Conservation (phyloP, 2,329 filamentous ascomycete species). For the Fusarium musae region DNA sequence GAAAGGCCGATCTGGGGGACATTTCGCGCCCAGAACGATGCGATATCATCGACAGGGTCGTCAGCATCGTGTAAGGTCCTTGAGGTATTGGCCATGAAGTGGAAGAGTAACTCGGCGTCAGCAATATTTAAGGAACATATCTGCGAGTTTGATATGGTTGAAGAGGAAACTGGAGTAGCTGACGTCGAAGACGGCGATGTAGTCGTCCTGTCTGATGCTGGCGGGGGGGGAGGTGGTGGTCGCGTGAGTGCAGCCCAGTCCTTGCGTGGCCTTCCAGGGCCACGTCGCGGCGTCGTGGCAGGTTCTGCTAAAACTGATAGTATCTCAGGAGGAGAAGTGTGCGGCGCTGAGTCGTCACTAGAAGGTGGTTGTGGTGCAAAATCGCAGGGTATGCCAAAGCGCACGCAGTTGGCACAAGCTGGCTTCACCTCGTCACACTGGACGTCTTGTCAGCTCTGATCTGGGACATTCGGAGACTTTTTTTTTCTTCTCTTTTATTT, state of each 20-base stretch:
- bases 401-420: conserved; percentile 47
- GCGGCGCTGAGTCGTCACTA: conserved; percentile 32
- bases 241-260: conserved; percentile 45
- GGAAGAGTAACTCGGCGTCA: conserved; percentile 47
- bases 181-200: conserved; percentile 40
- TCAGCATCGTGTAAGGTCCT: conserved; percentile 36
- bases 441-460: conserved; percentile 23
- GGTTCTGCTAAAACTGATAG: conserved; percentile 29
- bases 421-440: conserved; percentile 50
- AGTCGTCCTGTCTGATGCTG: conserved; percentile 34
- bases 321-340: conserved; percentile 26
- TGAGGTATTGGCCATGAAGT: conserved; percentile 44
- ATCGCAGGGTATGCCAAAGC: conserved; percentile 46
- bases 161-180: conserved; percentile 38
- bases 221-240: conserved; percentile 26
- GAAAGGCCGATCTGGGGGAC: conserved; percentile 44
- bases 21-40: conserved; percentile 45
- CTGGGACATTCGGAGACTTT: not conserved
- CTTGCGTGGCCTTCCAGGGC: conserved; percentile 46
- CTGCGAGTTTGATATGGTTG: conserved; percentile 35
- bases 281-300: conserved; percentile 38
- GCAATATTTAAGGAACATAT: conserved; percentile 41
- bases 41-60: conserved; percentile 32
- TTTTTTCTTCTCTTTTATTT: not conserved
- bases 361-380: conserved; percentile 39